phyloP scores from a whole-genome alignment of 2,329 filamentous ascomycete genomes.

The Clonostachys solani region DNA sequence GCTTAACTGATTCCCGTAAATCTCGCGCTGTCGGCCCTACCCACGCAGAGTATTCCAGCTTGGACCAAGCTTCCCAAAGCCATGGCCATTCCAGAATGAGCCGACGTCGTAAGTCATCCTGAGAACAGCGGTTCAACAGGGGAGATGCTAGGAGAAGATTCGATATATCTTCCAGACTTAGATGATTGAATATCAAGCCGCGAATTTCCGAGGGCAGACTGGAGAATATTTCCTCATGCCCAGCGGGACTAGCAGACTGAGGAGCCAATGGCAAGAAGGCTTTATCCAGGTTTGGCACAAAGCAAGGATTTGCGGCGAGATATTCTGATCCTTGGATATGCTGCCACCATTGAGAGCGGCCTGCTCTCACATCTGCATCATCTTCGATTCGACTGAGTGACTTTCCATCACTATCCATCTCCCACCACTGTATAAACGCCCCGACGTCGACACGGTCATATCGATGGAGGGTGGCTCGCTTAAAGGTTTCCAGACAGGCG shows the following conservation, averaged over 20 bases:
- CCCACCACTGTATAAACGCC: not conserved
- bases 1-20: not conserved
- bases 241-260: no score
- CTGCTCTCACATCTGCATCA: not conserved
- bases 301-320: not conserved
- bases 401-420: not conserved
- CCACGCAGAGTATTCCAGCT: not conserved
- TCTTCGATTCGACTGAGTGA: not conserved
- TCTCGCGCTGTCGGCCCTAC: not conserved
- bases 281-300: not conserved
- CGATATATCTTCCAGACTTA: not conserved
- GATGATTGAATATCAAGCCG: not conserved
- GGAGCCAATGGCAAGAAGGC: not conserved
- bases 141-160: not conserved
- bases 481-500: not conserved
- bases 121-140: not conserved
- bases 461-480: not conserved
- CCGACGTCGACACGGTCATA: not conserved
- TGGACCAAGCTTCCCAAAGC: not conserved
- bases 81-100: not conserved
- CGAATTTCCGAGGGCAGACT: not conserved
- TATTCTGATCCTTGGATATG: not conserved
- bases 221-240: not conserved
- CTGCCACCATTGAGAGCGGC: not conserved
- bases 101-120: not conserved